Evolutionary conservation across 768 basidiomycete genomes (phyloP).

Genomic region (Podaxis sp.): DNA sequence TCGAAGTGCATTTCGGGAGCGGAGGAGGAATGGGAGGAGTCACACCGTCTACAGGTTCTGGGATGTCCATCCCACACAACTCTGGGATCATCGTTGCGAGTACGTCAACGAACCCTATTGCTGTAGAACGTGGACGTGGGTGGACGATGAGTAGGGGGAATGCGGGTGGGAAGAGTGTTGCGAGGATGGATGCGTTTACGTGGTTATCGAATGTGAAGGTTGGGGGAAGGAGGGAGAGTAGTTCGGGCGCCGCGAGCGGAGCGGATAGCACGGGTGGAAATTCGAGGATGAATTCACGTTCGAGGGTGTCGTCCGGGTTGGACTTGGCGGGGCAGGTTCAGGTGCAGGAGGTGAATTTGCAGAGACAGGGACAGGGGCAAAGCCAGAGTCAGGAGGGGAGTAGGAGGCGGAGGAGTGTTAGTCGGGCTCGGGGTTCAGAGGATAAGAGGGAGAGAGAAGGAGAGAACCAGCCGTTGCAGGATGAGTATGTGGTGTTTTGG

Average conservation of each 20-base stretch:
- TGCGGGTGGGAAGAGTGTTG: constrained; percentile 45
- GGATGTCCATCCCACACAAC: constrained; percentile 1
- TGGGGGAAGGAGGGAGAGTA: constrained; percentile 50
- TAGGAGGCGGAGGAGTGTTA: constrained; percentile 45
- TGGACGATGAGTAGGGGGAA: constrained; percentile 49
- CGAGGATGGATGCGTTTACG: constrained; percentile 60
- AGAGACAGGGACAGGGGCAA: background rate
- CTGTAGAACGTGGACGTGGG: constrained; percentile 19
- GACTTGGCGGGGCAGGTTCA: constrained; percentile 3
- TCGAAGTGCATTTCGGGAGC: constrained; percentile 1
- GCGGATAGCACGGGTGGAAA: constrained; percentile 46
- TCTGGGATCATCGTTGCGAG: background rate
- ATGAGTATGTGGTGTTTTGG: constrained; percentile 53
- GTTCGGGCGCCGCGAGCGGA: constrained; percentile 52
- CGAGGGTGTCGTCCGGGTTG: constrained; percentile 10
- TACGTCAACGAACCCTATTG: background rate
- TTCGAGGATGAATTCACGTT: constrained; percentile 32
- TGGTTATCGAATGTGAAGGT: constrained; percentile 78
- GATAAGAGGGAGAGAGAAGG: constrained; percentile 33
- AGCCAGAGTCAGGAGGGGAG: constrained; percentile 19
- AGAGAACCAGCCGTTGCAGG: constrained; percentile 54
- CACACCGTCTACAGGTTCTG: background rate
- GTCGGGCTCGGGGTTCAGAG: constrained; percentile 35
- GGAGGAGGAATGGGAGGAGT: too few species aligned
- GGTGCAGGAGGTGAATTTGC: background rate